Evolutionary conservation across 1,139 yeast genomes (phyloP).

Genomic region (Yamadazyma friedrichii): DNA sequence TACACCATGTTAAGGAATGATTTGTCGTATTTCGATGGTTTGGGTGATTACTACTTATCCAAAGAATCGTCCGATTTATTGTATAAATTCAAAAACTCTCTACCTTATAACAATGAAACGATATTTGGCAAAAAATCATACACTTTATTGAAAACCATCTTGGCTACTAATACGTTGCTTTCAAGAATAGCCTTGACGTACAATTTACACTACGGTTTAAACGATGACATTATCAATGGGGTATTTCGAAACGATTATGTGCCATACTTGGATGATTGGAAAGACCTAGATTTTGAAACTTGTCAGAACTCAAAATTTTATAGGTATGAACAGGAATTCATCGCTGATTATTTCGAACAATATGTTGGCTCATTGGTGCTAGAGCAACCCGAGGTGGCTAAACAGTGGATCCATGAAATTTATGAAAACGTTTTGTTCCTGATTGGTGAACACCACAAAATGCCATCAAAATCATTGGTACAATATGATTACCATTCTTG

Average conservation of each 20-base stretch:
- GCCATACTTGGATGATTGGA: slow-evolving; percentile 22
- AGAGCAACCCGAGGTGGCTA: slow-evolving; percentile 40
- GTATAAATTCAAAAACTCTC: slow-evolving; percentile 28
- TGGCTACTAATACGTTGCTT: slow-evolving; percentile 42
- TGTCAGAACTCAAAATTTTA: slow-evolving; percentile 20
- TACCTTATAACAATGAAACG: slow-evolving; percentile 13
- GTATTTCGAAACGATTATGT: slow-evolving; percentile 21
- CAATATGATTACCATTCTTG: slow-evolving; percentile 26
- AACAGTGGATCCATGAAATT: slow-evolving; percentile 32
- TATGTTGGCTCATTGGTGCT: slow-evolving; percentile 45
- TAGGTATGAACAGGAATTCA: slow-evolving; percentile 41
- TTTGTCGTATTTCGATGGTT: slow-evolving; percentile 43
- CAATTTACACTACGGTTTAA: slow-evolving; percentile 34
- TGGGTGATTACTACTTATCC: slow-evolving; percentile 44
- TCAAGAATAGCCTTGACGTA: slow-evolving; percentile 39
- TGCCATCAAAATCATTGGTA: slow-evolving; percentile 11
- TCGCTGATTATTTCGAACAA: slow-evolving; percentile 46
- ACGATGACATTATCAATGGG: slow-evolving; percentile 27
- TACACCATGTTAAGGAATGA: slow-evolving; percentile 31
- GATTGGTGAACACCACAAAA: slow-evolving; percentile 21
- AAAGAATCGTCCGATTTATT: slow-evolving; percentile 38
- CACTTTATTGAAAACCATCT: slow-evolving; percentile 32
- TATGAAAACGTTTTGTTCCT: slow-evolving; percentile 31
- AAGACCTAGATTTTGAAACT: slow-evolving; percentile 17
- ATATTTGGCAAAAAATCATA: slow-evolving; percentile 21